A percentile compares a stretch with the other conserved stretches of the same genome.
phyloP scores from a whole-genome alignment of 306 rosid genomes.

The Trichosanthes cucumerina region DNA sequence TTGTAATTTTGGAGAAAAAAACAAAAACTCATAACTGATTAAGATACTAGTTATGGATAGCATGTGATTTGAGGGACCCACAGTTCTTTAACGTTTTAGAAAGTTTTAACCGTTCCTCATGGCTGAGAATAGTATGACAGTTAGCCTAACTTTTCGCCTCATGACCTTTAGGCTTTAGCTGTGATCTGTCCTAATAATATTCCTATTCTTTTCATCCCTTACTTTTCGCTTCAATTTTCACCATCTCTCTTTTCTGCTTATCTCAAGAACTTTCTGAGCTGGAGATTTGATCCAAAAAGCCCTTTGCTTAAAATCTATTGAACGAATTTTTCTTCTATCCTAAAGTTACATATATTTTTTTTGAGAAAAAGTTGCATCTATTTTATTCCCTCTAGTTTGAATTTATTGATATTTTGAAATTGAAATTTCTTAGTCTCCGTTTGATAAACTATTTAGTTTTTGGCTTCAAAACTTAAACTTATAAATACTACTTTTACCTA shows the following conservation, averaged over 20 bases:
- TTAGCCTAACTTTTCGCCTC: not conserved
- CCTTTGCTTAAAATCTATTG: not conserved
- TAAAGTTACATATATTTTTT: not conserved
- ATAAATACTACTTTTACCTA: too few species aligned
- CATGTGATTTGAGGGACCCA: not conserved
- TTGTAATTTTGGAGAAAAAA: too few species aligned
- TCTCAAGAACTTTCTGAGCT: not conserved
- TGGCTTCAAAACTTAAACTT: too few species aligned
- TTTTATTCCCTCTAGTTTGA: not conserved
- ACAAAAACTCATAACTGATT: not conserved
- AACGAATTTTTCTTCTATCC: not conserved
- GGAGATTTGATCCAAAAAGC: not conserved
- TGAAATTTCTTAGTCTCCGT: not conserved
- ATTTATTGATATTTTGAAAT: not conserved
- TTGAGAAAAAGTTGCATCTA: not conserved
- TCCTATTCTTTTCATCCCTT: not conserved
- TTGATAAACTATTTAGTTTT: too few species aligned
- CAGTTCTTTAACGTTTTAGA: not conserved
- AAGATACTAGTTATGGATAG: not conserved
- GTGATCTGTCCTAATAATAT: not conserved
- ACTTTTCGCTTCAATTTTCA: not conserved
- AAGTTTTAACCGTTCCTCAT: not conserved
- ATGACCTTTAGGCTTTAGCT: not conserved
- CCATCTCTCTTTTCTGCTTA: not conserved
- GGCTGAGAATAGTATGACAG: not conserved